Evolutionary conservation across 176 grass and related monocot genomes (phyloP).

Genomic region (Oryza glumipatula): DNA sequence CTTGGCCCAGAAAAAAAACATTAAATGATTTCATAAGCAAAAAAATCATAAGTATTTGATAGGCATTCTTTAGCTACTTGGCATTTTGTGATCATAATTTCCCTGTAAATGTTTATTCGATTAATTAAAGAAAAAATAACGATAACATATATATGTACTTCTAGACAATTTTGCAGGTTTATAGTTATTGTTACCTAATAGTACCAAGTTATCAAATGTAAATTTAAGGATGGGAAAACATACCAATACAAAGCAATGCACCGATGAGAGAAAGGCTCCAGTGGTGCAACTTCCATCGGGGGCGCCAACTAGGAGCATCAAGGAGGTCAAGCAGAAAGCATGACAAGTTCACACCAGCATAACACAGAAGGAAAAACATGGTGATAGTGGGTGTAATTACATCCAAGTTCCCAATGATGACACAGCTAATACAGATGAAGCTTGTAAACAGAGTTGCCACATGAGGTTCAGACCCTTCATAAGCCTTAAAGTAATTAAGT

Average conservation of each 20-base stretch:
- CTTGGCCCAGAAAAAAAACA: neutral
- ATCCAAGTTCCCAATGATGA: slow-evolving; percentile 91
- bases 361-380: slow-evolving; percentile 98
- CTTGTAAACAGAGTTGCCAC: slow-evolving; percentile 87
- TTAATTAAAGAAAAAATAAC: too few relatives aligned
- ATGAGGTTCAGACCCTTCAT: slow-evolving; percentile 82
- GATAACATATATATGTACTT: neutral
- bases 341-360: slow-evolving; percentile 92
- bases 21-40: neutral
- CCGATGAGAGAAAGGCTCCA: slow-evolving; percentile 93
- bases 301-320: slow-evolving; percentile 98
- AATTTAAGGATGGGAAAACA: slow-evolving; percentile 20
- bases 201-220: slow-evolving; percentile 24
- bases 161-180: neutral
- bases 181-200: neutral
- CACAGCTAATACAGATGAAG: slow-evolving; percentile 87
- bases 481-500: slow-evolving; percentile 88
- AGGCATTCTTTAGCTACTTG: neutral
- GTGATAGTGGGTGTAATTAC: slow-evolving; percentile 95
- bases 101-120: too few relatives aligned
- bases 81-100: neutral
- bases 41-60: neutral
- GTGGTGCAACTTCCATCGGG: slow-evolving; percentile 96
- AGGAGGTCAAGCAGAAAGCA: slow-evolving; percentile 96
- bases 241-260: slow-evolving; percentile 92